Percentiles rank a stretch among this genome's conserved stretches.
phyloP scores from a whole-genome alignment of 306 rosid species.

The Corylus heterophylla region DNA sequence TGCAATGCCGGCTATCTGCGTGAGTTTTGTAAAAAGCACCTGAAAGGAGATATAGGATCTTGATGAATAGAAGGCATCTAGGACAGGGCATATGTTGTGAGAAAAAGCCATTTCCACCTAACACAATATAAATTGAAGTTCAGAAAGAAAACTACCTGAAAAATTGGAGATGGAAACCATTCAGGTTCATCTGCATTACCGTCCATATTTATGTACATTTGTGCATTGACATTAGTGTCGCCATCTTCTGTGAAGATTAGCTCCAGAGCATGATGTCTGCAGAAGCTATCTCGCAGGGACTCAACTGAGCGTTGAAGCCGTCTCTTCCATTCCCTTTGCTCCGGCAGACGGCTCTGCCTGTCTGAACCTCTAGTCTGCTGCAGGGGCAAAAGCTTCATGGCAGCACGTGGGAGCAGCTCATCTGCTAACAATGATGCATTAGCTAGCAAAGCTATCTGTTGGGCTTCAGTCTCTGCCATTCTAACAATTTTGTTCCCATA shows the following conservation, averaged over 20 bases:
- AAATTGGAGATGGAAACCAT: constrained; percentile 86
- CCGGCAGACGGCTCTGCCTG: constrained; percentile 52
- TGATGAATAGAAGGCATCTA: background rate
- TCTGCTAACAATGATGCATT: constrained; percentile 80
- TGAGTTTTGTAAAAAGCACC: constrained; percentile 65
- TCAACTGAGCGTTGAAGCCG: constrained; percentile 78
- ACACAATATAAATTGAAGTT: background rate
- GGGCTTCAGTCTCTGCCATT: constrained; percentile 79
- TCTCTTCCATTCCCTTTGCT: constrained; percentile 79
- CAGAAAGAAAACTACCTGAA: constrained; percentile 51
- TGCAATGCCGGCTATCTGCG: constrained; percentile 58
- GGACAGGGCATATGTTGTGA: background rate
- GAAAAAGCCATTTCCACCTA: background rate
- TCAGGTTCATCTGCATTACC: constrained; percentile 56
- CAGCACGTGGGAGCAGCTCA: constrained; percentile 82
- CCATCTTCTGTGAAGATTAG: constrained; percentile 90
- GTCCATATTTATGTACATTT: constrained; percentile 63
- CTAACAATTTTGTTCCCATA: constrained; percentile 65
- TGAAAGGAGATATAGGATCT: constrained; percentile 28
- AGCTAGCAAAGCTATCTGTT: constrained; percentile 73
- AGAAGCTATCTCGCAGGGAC: constrained; percentile 77
- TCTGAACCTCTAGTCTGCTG: constrained; percentile 46
- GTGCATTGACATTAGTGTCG: constrained; percentile 56
- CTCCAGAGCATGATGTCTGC: constrained; percentile 83
- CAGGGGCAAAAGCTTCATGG: constrained; percentile 51